phyloP scores from a whole-genome alignment of 305 asterid species.

The Fraxinus xanthoxyloides region DNA sequence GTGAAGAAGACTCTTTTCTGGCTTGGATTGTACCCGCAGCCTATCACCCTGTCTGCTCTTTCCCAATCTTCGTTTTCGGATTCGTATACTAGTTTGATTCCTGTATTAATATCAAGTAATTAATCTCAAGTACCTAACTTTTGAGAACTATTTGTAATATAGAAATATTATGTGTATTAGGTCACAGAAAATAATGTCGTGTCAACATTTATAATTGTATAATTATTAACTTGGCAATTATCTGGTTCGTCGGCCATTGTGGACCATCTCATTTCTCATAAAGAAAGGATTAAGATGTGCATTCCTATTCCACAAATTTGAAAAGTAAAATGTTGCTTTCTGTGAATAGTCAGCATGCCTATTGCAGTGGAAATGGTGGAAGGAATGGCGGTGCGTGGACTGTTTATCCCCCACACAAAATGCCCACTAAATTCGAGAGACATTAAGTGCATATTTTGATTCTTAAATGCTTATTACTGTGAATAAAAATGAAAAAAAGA shows the following conservation, averaged over 20 bases:
- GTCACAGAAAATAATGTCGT: background rate
- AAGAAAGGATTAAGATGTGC: background rate
- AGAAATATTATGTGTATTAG: background rate
- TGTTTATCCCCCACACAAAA: background rate
- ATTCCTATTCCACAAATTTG: conserved; percentile 11
- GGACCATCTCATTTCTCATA: conserved; percentile 6
- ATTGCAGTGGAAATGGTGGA: background rate
- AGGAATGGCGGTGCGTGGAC: background rate
- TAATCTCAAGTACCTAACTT: background rate
- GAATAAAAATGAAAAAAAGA: background rate
- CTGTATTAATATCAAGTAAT: conserved; percentile 31
- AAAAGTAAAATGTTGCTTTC: background rate
- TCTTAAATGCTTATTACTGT: background rate
- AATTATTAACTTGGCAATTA: background rate
- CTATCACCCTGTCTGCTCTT: conserved; percentile 48
- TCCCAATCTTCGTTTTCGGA: conserved; percentile 55
- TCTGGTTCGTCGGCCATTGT: background rate
- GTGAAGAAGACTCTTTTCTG: conserved; percentile 69
- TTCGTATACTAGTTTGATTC: conserved; percentile 47
- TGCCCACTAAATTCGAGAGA: background rate
- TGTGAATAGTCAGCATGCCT: background rate
- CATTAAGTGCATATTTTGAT: background rate
- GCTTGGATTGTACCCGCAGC: conserved; percentile 68
- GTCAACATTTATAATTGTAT: background rate
- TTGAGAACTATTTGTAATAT: background rate